phyloP scores from a whole-genome alignment of 2,329 filamentous ascomycete genomes.

The Ramularia collo-cygni region DNA sequence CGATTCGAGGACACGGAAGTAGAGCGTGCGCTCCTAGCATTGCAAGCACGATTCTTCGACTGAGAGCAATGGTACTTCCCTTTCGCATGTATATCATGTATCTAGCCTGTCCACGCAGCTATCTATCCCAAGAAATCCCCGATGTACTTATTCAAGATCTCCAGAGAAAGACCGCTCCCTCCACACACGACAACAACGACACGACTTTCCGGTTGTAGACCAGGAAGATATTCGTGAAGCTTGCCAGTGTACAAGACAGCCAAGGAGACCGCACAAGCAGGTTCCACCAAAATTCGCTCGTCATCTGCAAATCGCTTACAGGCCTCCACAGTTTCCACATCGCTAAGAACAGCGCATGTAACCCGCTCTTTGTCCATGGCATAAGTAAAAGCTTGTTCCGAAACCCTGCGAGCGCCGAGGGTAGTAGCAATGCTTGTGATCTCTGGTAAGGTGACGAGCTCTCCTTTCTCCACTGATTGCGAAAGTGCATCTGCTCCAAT shows the following conservation, averaged over 20 bases:
- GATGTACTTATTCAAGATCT: conserved; percentile 45
- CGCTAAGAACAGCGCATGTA: conserved; percentile 57
- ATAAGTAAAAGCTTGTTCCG: conserved; percentile 52
- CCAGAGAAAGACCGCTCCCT: conserved; percentile 43
- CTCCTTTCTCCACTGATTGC: conserved; percentile 50
- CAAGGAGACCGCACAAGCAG: conserved; percentile 75
- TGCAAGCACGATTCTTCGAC: too few species aligned
- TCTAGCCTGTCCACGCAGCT: too few species aligned
- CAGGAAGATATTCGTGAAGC: conserved; percentile 52
- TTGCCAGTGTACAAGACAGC: conserved; percentile 59
- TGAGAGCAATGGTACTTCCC: too few species aligned
- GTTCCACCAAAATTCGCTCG: conserved; percentile 72
- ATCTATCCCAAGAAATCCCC: conserved; percentile 29
- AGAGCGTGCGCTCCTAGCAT: too few species aligned
- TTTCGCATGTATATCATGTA: too few species aligned
- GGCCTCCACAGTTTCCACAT: conserved; percentile 73
- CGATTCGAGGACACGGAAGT: too few species aligned
- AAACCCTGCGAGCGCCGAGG: conserved; percentile 65
- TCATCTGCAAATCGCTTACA: conserved; percentile 75
- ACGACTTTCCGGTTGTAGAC: conserved; percentile 57
- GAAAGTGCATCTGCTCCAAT: conserved; percentile 63
- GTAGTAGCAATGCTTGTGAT: conserved; percentile 73
- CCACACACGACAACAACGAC: conserved; percentile 84
- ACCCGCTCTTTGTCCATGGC: conserved; percentile 39
- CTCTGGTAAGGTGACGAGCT: conserved; percentile 52